phyloP scores from a whole-genome alignment of 345 rosid genomes.

The Moringa oleifera region DNA sequence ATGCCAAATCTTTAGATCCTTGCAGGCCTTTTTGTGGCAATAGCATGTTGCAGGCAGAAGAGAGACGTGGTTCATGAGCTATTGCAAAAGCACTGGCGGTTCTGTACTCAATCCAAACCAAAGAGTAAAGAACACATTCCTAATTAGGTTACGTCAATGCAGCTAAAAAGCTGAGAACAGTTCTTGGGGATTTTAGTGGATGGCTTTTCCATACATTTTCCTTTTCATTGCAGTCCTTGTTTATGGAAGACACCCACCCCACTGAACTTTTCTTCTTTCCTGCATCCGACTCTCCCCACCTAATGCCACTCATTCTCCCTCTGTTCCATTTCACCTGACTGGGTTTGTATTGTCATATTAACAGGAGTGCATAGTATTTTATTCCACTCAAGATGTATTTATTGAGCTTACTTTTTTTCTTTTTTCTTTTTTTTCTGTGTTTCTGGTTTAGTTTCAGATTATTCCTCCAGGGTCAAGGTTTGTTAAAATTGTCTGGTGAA shows the following conservation, averaged over 20 bases:
- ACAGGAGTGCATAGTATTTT: not conserved
- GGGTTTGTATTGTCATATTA: not conserved
- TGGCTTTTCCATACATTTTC: conserved; percentile 5
- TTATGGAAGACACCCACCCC: conserved; percentile 6
- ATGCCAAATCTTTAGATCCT: not conserved
- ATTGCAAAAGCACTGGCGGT: not conserved
- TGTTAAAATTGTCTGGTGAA: not conserved
- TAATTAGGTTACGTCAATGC: conserved; percentile 1
- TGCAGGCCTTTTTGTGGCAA: not conserved
- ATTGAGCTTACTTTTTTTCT: not conserved
- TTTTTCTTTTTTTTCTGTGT: not conserved
- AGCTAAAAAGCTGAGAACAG: conserved; percentile 11
- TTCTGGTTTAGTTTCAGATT: not conserved
- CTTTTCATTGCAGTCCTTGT: not conserved
- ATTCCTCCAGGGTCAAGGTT: not conserved
- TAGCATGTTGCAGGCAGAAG: not conserved
- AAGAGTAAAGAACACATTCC: not conserved
- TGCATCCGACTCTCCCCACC: conserved; percentile 4
- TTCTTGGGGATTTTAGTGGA: conserved; percentile 8
- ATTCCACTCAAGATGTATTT: not conserved
- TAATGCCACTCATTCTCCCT: conserved; percentile 8
- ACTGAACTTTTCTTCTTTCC: conserved; percentile 7
- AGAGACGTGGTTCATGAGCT: not conserved
- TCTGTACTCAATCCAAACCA: not conserved
- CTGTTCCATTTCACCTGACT: conserved; percentile 6